Percentiles rank a stretch among this genome's conserved stretches.
These are phyloP conservation scores for Letharia columbiana DNA, from an alignment of 495 filamentous ascomycete genomes.

Conservation along the genomic window DNA sequence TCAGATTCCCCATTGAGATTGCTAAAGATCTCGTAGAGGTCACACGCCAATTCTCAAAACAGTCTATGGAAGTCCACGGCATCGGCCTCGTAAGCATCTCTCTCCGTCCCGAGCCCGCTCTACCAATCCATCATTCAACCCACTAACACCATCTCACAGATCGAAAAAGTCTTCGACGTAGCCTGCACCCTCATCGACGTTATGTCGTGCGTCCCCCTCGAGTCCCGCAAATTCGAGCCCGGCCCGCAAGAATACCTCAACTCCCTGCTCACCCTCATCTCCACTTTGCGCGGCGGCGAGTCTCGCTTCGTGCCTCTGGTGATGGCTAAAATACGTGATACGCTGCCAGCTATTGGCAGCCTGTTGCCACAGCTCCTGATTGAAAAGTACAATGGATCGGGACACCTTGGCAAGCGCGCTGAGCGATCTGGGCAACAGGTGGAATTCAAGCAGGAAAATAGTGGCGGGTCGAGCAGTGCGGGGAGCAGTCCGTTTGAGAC, in stretches of 20 bases:
- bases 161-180: slow-evolving; percentile 71
- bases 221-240: slow-evolving; percentile 48
- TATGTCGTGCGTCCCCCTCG: slow-evolving; percentile 52
- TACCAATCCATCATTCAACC: not conserved
- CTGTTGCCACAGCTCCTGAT: slow-evolving; percentile 21
- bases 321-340: slow-evolving; percentile 58
- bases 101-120: not conserved
- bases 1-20: slow-evolving; percentile 63
- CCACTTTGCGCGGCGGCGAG: slow-evolving; percentile 59
- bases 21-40: slow-evolving; percentile 58
- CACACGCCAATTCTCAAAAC: slow-evolving; percentile 52
- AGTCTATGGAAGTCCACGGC: slow-evolving; percentile 66
- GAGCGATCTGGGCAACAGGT: slow-evolving; percentile 3
- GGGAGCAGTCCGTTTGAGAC: slow-evolving; percentile 20
- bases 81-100: slow-evolving; percentile 54
- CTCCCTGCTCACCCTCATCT: slow-evolving; percentile 57
- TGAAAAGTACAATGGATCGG: not conserved
- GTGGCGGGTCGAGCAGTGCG: slow-evolving; percentile 2
- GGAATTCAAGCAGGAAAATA: slow-evolving; percentile 16
- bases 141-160: slow-evolving; percentile 32
- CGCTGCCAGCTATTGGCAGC: slow-evolving; percentile 52
- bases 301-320: slow-evolving; percentile 63
- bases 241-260: slow-evolving; percentile 68
- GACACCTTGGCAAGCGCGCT: slow-evolving; percentile 4
- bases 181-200: slow-evolving; percentile 66